These are phyloP conservation scores for Ceratocystis eucalypticola DNA, from an alignment of 2,329 filamentous ascomycete genomes.

Conservation along the genomic window DNA sequence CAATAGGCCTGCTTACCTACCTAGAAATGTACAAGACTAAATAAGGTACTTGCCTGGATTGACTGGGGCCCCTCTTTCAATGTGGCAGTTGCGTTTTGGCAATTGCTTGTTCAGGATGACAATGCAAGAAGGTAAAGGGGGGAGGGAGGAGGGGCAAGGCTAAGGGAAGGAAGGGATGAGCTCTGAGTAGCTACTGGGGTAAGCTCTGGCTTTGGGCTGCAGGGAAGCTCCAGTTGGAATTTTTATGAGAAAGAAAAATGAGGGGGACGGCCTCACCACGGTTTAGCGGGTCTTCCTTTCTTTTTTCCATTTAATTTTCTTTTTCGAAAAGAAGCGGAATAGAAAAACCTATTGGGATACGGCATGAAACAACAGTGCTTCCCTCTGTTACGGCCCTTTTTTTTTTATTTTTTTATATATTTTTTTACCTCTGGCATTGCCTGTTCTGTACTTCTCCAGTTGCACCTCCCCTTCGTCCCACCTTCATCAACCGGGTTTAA, in stretches of 20 bases:
- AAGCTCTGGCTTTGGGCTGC: constrained; percentile 5
- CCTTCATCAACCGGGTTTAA: constrained; percentile 4
- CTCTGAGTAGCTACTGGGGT: neutral
- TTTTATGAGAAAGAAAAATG: neutral
- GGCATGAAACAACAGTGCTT: constrained; percentile 1
- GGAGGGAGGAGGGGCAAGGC: neutral
- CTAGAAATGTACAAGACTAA: neutral
- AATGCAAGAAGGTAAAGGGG: neutral
- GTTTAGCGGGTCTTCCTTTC: neutral
- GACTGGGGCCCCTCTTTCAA: neutral
- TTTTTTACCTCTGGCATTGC: neutral
- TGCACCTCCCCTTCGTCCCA: neutral
- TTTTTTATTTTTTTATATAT: neutral
- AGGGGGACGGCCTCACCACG: neutral
- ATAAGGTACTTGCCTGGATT: neutral
- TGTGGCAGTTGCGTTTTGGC: neutral
- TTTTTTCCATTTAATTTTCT: too few relatives aligned
- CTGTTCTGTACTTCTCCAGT: neutral
- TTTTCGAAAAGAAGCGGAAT: neutral
- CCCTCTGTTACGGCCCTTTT: neutral
- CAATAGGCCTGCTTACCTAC: neutral
- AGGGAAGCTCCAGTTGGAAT: neutral
- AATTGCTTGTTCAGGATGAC: constrained; percentile 4
- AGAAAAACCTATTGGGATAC: neutral
- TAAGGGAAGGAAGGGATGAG: neutral